A percentile compares a stretch with the other conserved stretches of the same genome.
These are phyloP conservation scores for Eucalyptus cloeziana DNA, from an alignment of 345 rosid genomes.

Conservation along the genomic window DNA sequence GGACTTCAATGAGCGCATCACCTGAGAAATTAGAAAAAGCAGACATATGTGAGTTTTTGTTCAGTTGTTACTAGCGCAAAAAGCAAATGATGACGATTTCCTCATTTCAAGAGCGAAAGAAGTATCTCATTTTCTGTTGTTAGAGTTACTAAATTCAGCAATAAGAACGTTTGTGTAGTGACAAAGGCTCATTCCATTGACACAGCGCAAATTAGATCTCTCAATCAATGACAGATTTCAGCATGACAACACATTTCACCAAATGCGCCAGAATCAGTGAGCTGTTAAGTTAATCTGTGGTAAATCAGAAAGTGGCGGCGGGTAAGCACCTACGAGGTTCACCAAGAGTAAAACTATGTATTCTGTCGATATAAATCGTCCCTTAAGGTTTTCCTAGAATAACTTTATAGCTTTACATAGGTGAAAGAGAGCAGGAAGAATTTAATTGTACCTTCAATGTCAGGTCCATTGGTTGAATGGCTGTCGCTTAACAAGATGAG, in stretches of 20 bases:
- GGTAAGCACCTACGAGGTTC: not conserved
- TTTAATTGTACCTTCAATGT: slow-evolving; percentile 48
- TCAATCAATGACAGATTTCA: not conserved
- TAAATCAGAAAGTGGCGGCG: not conserved
- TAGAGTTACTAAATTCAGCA: not conserved
- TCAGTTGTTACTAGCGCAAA: not conserved
- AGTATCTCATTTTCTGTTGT: not conserved
- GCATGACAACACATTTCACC: not conserved
- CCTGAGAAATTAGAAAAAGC: not conserved
- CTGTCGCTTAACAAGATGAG: slow-evolving; percentile 17
- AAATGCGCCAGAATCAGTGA: not conserved
- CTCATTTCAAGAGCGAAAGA: not conserved
- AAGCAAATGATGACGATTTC: not conserved
- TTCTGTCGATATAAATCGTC: not conserved
- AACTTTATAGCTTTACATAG: not conserved
- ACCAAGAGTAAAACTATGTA: not conserved
- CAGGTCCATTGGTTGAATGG: slow-evolving; percentile 40
- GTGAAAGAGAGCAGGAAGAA: not conserved
- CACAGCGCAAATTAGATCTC: not conserved
- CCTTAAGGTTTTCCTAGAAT: not conserved
- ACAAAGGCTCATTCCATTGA: not conserved
- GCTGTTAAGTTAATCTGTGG: not conserved
- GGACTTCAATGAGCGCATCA: slow-evolving; percentile 57
- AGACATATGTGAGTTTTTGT: not conserved
- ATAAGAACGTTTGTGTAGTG: not conserved